These are phyloP conservation scores for Dacryopinax spathularia DNA, from an alignment of 768 basidiomycete species.

Conservation along the genomic window DNA sequence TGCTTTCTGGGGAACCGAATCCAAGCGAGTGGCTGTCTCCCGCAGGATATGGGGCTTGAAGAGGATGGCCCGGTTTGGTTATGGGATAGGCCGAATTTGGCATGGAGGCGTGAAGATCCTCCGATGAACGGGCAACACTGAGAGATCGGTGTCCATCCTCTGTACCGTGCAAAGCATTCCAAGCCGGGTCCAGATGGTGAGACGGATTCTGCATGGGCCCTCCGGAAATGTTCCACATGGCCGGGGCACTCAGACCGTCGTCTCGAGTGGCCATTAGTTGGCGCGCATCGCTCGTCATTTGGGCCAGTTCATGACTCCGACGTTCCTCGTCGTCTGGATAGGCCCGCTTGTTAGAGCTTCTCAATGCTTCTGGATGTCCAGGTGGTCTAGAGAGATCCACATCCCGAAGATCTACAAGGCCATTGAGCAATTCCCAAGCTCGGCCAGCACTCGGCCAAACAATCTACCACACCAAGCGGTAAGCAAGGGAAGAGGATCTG, in stretches of 20 bases:
- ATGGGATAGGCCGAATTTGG: neutral
- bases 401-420: constrained; percentile 1
- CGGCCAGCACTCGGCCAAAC: constrained; percentile 17
- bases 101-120: neutral
- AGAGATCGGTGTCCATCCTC: neutral
- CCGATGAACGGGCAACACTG: neutral
- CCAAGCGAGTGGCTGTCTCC: neutral
- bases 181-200: neutral
- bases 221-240: neutral
- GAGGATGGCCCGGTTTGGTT: neutral
- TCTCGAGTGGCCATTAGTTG: neutral
- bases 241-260: neutral
- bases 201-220: neutral
- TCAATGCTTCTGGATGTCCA: neutral
- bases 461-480: constrained; percentile 3
- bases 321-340: neutral
- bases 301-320: neutral
- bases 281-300: neutral
- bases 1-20: neutral
- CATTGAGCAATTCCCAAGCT: constrained; percentile 15
- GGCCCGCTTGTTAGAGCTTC: neutral
- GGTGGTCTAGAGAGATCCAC: neutral
- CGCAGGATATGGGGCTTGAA: neutral
- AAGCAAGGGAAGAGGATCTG: neutral
- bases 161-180: neutral